Base-by-base conservation (phyloP, 352 stramenopile species). In the Globisporangium barbulae region DNA sequence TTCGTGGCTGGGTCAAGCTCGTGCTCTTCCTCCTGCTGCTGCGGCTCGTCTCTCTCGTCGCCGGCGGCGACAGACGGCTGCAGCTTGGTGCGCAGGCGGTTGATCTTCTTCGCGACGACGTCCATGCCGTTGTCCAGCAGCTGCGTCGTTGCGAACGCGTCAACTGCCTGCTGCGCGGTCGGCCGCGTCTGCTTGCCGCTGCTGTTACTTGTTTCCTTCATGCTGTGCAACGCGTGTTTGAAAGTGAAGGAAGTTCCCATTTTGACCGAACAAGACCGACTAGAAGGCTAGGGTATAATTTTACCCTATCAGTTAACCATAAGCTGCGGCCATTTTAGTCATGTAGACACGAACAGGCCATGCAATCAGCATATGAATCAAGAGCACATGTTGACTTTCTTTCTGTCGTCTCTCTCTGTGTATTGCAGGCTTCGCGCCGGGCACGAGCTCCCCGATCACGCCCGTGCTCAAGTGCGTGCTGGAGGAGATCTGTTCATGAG, bases 91-190 rank as follows among this genome's bases (percentile, higher is more conserved):
- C 76, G 78, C 37, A 92, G 62, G n/a, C 73, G 62, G 57, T 91
- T 90, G 49, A 93, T 81, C 64, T 81, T 85, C n/a, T 39, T 63
- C 2, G 81, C 79, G 60, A 91, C 63, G 13, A 64, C 53, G 54
- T 94, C 83, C 83, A 94, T 91, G 61, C 74, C 72, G 64, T 94
- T 94, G 72, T 94, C 83, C 31, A 94, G 78, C 44, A 94, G 65
- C 61, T 94, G 85, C 44, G 77, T 77, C n/a, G 70, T 82, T 61
- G 91, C 74, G 71, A 94, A 92, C 59, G 73, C 68, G 50, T 91
- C 74, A 53, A 91, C 61, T 3, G 74, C 79, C 12, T 75, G 74
- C 69, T 92, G 79, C 61, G 83, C 78, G 1, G 15, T 60, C 42
- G 59, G 66, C 30, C 10, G 39, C 39, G 39, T 13, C 12, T 8